Evolutionary conservation across 345 rosid genomes (phyloP).

Genomic region (Limnanthes douglasii): DNA sequence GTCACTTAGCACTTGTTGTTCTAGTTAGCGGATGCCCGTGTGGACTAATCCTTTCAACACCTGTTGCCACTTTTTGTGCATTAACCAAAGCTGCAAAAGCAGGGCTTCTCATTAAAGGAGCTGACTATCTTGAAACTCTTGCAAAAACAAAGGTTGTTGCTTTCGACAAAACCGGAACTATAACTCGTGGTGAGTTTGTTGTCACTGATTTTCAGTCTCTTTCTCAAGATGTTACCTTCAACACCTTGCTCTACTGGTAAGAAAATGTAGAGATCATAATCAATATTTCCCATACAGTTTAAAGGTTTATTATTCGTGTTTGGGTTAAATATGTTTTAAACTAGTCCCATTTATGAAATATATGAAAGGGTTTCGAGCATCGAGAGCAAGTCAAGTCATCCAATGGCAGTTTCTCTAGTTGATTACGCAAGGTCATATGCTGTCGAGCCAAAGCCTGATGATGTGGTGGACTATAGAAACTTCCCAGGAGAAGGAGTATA

Average conservation of each 20-base stretch:
- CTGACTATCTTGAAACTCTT: constrained; percentile 60
- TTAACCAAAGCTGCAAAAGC: constrained; percentile 71
- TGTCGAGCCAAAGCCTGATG: constrained; percentile 57
- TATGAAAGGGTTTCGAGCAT: constrained; percentile 91
- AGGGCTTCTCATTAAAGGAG: constrained; percentile 84
- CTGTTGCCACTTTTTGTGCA: constrained; percentile 84
- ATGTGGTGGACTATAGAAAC: constrained; percentile 46
- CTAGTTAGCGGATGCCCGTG: constrained; percentile 94
- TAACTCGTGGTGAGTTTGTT: constrained; percentile 81
- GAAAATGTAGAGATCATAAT: too few relatives aligned
- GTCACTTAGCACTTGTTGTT: constrained; percentile 68
- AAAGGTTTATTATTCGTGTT: too few relatives aligned
- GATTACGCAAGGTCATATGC: constrained; percentile 42
- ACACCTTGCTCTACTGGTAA: constrained; percentile 60
- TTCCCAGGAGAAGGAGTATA: constrained; percentile 83
- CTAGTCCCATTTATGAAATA: too few relatives aligned
- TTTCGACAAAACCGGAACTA: constrained; percentile 89
- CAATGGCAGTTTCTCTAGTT: constrained; percentile 69
- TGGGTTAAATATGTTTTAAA: too few relatives aligned
- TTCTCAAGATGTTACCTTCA: constrained; percentile 16
- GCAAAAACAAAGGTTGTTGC: constrained; percentile 57
- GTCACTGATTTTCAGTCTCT: constrained; percentile 48
- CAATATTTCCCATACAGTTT: too few relatives aligned
- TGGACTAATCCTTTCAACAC: constrained; percentile 83
- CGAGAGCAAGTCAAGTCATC: constrained; percentile 91